Conservation (phyloP, 345 rosid genomes). For the Populus deltoides region DNA sequence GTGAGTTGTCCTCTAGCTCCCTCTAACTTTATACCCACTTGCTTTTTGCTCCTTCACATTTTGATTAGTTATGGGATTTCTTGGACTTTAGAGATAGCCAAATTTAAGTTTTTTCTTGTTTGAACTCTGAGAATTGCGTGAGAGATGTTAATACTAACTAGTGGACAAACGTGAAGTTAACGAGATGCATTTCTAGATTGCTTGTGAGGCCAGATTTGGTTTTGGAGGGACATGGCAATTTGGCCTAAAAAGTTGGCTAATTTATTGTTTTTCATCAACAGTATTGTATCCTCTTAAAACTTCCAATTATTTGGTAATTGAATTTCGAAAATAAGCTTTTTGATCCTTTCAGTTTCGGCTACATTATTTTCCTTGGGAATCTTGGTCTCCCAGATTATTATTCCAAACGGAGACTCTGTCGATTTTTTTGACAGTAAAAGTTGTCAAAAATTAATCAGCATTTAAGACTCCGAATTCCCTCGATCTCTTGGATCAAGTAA, state of each 20-base stretch:
- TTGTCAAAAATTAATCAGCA: too few relatives aligned
- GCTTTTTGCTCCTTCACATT: background rate
- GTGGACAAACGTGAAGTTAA: background rate
- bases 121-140: conserved; percentile 14
- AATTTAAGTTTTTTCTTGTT: background rate
- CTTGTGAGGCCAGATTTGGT: background rate
- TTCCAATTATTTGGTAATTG: too few relatives aligned
- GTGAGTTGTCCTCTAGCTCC: conserved; percentile 39
- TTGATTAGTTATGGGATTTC: too few relatives aligned
- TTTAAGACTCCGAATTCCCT: too few relatives aligned
- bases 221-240: background rate
- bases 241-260: background rate
- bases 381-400: too few relatives aligned
- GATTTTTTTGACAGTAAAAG: too few relatives aligned
- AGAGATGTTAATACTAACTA: background rate
- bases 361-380: too few relatives aligned
- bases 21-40: background rate
- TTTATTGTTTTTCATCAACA: background rate
- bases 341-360: too few relatives aligned
- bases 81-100: background rate
- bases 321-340: too few relatives aligned
- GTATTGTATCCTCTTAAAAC: too few relatives aligned
- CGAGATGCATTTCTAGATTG: background rate
- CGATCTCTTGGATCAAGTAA: background rate
- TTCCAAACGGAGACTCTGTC: too few relatives aligned